Percentiles rank a stretch among this genome's conserved stretches.
Conservation (phyloP, 805 yeast genomes). For the Ogataea haglerorum region DNA sequence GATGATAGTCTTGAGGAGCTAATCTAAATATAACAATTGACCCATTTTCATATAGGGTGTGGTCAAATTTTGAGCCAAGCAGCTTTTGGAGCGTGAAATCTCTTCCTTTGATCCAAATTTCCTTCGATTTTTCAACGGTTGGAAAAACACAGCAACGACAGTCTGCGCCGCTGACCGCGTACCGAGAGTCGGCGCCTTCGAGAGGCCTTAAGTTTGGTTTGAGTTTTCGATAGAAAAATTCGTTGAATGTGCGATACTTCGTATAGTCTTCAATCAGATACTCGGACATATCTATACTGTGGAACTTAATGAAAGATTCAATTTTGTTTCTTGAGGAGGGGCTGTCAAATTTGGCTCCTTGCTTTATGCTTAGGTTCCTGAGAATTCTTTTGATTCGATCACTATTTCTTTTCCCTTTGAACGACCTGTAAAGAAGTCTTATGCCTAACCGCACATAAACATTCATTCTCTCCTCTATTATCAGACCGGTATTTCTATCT, state of each 20-base stretch:
- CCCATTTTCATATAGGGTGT: constrained; percentile 45
- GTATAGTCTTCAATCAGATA: constrained; percentile 49
- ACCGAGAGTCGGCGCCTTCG: constrained; percentile 52
- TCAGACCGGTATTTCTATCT: constrained; percentile 82
- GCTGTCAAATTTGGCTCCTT: constrained; percentile 79
- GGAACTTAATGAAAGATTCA: constrained; percentile 74
- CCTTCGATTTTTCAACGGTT: constrained; percentile 56
- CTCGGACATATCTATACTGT: constrained; percentile 72
- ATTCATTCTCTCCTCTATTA: constrained; percentile 92
- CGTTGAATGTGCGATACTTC: constrained; percentile 71
- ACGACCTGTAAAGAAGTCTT: constrained; percentile 74
- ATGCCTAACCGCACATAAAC: constrained; percentile 86
- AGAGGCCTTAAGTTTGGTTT: constrained; percentile 67
- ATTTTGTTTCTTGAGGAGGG: constrained; percentile 66
- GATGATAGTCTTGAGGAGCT: constrained; percentile 96
- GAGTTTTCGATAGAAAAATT: constrained; percentile 79
- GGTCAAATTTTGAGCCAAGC: constrained; percentile 32
- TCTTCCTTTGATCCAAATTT: constrained; percentile 86
- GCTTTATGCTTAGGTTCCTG: constrained; percentile 65
- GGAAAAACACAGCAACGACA: constrained; percentile 74
- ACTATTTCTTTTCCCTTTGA: constrained; percentile 40
- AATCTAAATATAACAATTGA: constrained; percentile 77
- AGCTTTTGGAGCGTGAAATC: constrained; percentile 67
- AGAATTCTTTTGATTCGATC: constrained; percentile 59
- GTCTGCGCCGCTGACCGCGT: constrained; percentile 81